Conservation (phyloP, 2,329 filamentous ascomycete species). For the Leptographium wingfieldii region DNA sequence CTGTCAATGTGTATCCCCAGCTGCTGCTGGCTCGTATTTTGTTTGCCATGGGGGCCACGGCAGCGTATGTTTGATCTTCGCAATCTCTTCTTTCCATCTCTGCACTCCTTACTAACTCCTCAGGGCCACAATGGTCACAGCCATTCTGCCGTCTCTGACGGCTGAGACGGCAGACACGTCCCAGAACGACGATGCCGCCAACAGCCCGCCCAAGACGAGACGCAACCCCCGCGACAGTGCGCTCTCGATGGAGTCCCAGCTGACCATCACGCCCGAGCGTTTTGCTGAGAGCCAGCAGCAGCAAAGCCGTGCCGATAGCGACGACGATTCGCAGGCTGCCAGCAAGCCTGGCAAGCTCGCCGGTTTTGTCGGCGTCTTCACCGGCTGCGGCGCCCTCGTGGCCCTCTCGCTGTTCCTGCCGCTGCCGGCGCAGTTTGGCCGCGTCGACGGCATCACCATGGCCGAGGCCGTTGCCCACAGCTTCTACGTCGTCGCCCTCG, state of each 20-base stretch:
- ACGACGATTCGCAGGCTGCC: constrained; percentile 4
- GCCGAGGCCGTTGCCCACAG: constrained; percentile 66
- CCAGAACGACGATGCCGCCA: constrained; percentile 22
- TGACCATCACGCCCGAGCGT: constrained; percentile 59
- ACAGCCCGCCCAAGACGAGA: constrained; percentile 21
- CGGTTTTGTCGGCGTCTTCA: constrained; percentile 83
- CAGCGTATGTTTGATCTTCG: constrained; percentile 42
- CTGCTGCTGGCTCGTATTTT: constrained; percentile 71
- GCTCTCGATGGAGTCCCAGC: constrained; percentile 59
- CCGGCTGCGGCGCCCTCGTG: constrained; percentile 80
- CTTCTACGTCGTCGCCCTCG: constrained; percentile 71
- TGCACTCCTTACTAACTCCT: not conserved
- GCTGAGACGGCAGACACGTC: constrained; percentile 38
- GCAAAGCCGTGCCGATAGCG: constrained; percentile 12
- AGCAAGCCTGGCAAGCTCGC: constrained; percentile 54
- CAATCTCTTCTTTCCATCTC: not conserved
- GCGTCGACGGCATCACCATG: constrained; percentile 57
- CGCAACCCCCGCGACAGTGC: constrained; percentile 42
- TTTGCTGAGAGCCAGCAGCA: constrained; percentile 22
- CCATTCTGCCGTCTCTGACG: constrained; percentile 66
- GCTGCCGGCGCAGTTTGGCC: constrained; percentile 66
- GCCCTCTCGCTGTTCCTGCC: constrained; percentile 75
- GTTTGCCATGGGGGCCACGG: constrained; percentile 87
- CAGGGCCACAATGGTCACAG: constrained; percentile 89
- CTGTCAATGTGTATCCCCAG: constrained; percentile 76